Evolutionary conservation across 1,139 yeast genomes (phyloP), one percentile per base, ranked within the genome.

Genomic region (Arxiozyma telluris): DNA sequence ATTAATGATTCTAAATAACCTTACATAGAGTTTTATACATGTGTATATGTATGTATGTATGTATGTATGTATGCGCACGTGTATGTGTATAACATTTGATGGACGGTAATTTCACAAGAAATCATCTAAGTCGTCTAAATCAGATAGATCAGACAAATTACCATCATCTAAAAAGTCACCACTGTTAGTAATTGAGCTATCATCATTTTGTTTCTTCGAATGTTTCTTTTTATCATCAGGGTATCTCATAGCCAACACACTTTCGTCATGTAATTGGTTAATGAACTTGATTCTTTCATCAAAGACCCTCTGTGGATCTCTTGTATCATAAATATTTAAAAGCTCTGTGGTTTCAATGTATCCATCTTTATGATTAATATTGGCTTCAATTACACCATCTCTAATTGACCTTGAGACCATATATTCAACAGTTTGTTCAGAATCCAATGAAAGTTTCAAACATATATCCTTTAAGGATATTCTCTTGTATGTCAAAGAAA

Each of bases 381-480:
- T 82, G 4, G 98, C 98, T 66, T 93, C 98, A 69, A 94, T 89
- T 52, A 94, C 98, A 54, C 96, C 97, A 70, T 94, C 99, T 66
- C 96, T 83, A 57, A 94, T 93, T 41, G 98, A 95, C 73, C 94
- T 93, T 44, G 96, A 88, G 41, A 93, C 96, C 68, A 93, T 91
- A 69, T 93, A 94, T 73, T 94, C 99, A 1, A 97, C 96, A 63
- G 91, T 84, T 68, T 93, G 93, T 73, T 94, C 99, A 44, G 93
- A 84, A 64, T 93, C 98, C 61, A 94, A 79, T 62, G 87, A 93
- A 65, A 94, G 80, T 68, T 93, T 88, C 65, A 93, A 80, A 72
- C 98, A 94, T 52, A 82, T 81, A 68, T 94, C 98, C 72, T 87
- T 87, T 65, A 94, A 78, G 3, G 97, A 87, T 57, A 94, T 93